Conservation (phyloP, 345 rosid species). For the Linum tenue region DNA sequence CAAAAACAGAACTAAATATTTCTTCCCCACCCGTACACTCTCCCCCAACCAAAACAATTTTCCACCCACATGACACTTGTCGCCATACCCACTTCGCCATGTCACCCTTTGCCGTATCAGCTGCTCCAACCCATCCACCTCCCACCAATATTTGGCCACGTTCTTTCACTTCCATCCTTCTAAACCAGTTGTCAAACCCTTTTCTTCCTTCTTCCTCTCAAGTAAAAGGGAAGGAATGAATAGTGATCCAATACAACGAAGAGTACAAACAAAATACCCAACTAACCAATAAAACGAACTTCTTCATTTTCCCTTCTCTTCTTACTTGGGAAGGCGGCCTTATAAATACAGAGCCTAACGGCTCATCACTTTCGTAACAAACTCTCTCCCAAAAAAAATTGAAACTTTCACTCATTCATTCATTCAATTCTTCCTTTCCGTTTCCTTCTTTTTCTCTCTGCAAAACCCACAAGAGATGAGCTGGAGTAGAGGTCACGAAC, state of each 20-base stretch:
- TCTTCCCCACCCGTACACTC: not conserved
- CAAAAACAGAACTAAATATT: no score
- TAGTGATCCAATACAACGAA: not conserved
- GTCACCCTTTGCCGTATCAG: not conserved
- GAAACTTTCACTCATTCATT: no score
- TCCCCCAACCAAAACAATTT: not conserved
- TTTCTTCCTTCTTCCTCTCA: not conserved
- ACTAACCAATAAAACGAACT: not conserved
- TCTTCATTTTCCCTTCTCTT: not conserved
- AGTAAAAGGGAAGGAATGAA: no score
- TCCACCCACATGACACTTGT: not conserved
- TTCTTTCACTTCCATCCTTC: no score
- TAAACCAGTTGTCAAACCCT: not conserved
- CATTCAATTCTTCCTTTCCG: not conserved
- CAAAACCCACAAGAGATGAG: conserved; percentile 20
- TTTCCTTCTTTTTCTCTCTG: not conserved
- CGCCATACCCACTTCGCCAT: not conserved
- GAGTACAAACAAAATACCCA: not conserved
- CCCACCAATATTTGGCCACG: not conserved
- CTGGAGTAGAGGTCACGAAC: conserved; percentile 43
- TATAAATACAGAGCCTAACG: not conserved
- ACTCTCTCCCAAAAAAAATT: not conserved
- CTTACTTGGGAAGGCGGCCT: not conserved
- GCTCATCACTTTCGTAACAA: not conserved
- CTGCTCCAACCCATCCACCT: not conserved